Percentiles rank a stretch among this genome's conserved stretches.
Conservation (phyloP, 1,284 basidiomycete genomes). For the Fistulinella cinereoalba region DNA sequence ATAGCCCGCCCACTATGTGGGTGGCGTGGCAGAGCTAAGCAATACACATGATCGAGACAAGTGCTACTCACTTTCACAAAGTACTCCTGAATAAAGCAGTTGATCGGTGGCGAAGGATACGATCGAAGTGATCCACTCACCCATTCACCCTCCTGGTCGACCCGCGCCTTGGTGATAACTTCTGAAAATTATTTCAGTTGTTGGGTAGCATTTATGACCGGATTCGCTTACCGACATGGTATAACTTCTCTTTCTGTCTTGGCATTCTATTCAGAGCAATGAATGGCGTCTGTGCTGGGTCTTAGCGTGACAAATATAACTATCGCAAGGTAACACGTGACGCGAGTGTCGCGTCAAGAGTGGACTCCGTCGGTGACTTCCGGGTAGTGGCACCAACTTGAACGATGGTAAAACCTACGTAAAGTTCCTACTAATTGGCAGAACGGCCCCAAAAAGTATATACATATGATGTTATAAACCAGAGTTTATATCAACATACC, state of each 20-base stretch:
- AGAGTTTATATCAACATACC: no score
- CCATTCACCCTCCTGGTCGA: conserved; percentile 41
- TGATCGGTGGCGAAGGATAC: background rate
- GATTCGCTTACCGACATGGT: conserved; percentile 47
- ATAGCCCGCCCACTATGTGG: conserved; percentile 49
- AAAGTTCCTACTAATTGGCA: no score
- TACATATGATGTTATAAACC: no score
- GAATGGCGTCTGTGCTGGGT: no score
- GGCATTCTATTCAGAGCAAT: no score
- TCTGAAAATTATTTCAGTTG: conserved; percentile 35
- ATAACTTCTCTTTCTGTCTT: conserved; percentile 46
- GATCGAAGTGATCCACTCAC: conserved; percentile 34
- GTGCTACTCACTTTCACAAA: conserved; percentile 48
- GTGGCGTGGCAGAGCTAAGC: conserved; percentile 21
- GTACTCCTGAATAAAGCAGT: conserved; percentile 46
- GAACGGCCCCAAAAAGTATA: no score
- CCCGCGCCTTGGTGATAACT: conserved; percentile 51
- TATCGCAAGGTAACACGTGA: no score
- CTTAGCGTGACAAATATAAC: no score
- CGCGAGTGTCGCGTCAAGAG: no score
- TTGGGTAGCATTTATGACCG: background rate
- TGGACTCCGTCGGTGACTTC: no score
- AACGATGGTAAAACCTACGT: no score
- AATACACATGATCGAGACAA: background rate
- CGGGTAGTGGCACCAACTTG: no score